A percentile compares a stretch with the other conserved stretches of the same genome.
Evolutionary conservation across 2,329 filamentous ascomycete genomes (phyloP).

Genomic region (Didymella segeticola): DNA sequence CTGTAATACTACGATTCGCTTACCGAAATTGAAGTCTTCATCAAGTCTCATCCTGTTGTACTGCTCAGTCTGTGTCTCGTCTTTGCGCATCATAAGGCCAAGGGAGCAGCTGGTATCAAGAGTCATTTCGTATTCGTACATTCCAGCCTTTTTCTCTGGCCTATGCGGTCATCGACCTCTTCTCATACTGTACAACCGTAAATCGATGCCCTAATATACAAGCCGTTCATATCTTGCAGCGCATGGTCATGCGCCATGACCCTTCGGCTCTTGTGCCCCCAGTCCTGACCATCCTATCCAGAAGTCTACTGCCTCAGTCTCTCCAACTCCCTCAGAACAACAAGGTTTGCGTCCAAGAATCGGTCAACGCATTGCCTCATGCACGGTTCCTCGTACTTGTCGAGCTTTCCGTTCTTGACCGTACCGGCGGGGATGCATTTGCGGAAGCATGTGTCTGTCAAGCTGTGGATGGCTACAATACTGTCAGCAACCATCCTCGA

Average conservation of each 20-base stretch:
- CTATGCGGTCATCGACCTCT: neutral
- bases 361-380: constrained; percentile 92
- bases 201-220: constrained; percentile 1
- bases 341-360: constrained; percentile 86
- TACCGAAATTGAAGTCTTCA: no score
- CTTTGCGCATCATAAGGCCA: no score
- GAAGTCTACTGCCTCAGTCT: constrained; percentile 52
- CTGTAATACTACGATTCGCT: no score
- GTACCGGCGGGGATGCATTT: constrained; percentile 82
- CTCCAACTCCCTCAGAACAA: constrained; percentile 86
- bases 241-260: neutral
- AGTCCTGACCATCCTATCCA: neutral
- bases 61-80: neutral
- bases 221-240: neutral
- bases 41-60: neutral
- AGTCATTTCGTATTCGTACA: neutral
- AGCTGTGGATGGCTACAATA: constrained; percentile 64
- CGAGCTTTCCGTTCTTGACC: constrained; percentile 75
- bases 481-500: neutral
- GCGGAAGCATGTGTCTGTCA: constrained; percentile 86
- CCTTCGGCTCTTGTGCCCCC: neutral
- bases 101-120: no score
- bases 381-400: constrained; percentile 80
- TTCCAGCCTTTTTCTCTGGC: neutral
- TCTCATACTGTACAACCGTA: constrained; percentile 4